Conservation (phyloP, 2,329 filamentous ascomycete species). For the Curvularia sp. region DNA sequence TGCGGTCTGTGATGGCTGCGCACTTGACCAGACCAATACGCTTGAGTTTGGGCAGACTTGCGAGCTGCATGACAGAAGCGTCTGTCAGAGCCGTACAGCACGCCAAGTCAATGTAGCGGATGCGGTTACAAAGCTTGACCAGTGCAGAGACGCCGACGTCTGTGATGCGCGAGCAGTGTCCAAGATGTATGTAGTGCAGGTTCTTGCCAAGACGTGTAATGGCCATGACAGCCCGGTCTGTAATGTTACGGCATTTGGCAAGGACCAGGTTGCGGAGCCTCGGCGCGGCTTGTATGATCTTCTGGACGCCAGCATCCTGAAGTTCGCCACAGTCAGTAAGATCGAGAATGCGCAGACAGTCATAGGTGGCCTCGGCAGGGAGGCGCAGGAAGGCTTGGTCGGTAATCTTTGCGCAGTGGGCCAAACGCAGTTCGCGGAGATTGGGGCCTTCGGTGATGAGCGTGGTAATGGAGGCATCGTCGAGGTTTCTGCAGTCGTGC, state of each 20-base stretch:
- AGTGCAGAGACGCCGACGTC: conserved; percentile 85
- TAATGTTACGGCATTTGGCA: conserved; percentile 92
- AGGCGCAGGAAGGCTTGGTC: conserved; percentile 87
- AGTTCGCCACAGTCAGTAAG: conserved; percentile 86
- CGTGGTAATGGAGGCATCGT: conserved; percentile 81
- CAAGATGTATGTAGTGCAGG: conserved; percentile 93
- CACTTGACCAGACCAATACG: conserved; percentile 96
- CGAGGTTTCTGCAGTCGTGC: conserved; percentile 81
- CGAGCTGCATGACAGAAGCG: conserved; percentile 80
- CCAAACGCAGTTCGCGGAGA: conserved; percentile 87
- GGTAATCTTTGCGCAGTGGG: conserved; percentile 82
- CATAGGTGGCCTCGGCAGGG: conserved; percentile 72
- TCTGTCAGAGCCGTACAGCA: conserved; percentile 92
- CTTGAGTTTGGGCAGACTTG: conserved; percentile 88
- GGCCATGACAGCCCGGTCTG: conserved; percentile 83
- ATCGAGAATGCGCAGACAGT: conserved; percentile 90
- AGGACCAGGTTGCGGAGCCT: conserved; percentile 90
- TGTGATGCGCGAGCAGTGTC: conserved; percentile 90
- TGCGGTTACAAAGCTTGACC: conserved; percentile 86
- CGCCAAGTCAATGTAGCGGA: conserved; percentile 96
- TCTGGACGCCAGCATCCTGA: conserved; percentile 85
- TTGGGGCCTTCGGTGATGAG: conserved; percentile 79
- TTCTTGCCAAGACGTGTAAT: conserved; percentile 94
- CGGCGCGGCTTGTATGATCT: conserved; percentile 85
- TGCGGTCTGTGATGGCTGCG: conserved; percentile 84